Conservation (phyloP, 2,329 filamentous ascomycete genomes). For the Trichophyton schoenleinii region DNA sequence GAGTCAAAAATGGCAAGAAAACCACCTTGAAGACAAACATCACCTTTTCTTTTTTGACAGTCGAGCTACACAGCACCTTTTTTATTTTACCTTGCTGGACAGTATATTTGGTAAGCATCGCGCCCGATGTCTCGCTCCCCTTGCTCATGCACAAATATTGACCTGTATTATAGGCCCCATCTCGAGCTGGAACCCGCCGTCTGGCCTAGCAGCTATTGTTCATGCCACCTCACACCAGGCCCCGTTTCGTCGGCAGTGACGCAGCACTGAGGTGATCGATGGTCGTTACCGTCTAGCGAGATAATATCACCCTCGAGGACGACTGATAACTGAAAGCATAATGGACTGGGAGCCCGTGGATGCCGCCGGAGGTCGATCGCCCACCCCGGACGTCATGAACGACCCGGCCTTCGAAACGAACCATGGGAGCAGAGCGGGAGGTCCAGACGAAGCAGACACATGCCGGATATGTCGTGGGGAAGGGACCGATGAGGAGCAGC, state of each 20-base stretch:
- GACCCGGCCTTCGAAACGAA: conserved; percentile 40
- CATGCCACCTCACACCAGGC: not conserved
- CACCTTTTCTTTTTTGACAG: not conserved
- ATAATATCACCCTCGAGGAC: not conserved
- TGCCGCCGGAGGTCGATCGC: not conserved
- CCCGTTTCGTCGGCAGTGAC: not conserved
- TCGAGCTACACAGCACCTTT: not conserved
- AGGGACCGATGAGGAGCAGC: conserved; percentile 63
- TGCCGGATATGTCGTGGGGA: conserved; percentile 95
- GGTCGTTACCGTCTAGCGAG: not conserved
- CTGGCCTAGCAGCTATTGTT: not conserved
- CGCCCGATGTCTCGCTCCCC: not conserved
- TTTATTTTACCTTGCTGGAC: not conserved
- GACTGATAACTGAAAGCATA: not conserved
- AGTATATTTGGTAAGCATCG: not conserved
- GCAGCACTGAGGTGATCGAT: not conserved
- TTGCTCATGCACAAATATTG: not conserved
- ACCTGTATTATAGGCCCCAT: not conserved
- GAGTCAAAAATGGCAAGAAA: too few species aligned
- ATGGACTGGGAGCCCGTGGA: not conserved
- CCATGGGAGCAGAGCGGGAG: conserved; percentile 24
- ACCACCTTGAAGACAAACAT: not conserved
- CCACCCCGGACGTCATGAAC: conserved; percentile 43
- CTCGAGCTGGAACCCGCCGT: not conserved
- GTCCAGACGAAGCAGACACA: conserved; percentile 55